These are phyloP conservation scores for Penicillium psychrosexuale DNA, from an alignment of 2,329 filamentous ascomycete genomes.

Conservation along the genomic window DNA sequence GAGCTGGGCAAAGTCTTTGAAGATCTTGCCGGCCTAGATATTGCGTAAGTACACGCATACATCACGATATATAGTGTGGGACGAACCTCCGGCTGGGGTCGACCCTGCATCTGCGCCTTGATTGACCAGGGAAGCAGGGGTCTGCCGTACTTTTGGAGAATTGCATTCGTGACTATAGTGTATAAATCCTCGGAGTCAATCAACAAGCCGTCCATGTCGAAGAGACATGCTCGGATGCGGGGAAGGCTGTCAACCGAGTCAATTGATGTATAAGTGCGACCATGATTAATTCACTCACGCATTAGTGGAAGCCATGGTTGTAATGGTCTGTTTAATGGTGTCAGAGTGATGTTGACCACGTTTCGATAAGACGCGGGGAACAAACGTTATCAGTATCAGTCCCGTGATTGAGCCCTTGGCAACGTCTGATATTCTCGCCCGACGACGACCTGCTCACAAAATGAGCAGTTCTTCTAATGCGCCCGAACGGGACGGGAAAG, in stretches of 20 bases:
- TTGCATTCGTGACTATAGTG: constrained; percentile 75
- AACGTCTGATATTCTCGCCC: constrained; percentile 5
- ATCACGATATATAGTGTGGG: neutral
- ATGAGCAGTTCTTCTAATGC: constrained; percentile 16
- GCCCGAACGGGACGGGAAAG: constrained; percentile 3
- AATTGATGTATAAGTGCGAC: neutral
- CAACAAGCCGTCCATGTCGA: constrained; percentile 97
- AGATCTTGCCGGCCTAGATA: constrained; percentile 56
- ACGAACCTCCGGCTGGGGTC: constrained; percentile 55
- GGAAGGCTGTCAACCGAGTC: constrained; percentile 57
- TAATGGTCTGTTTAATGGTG: neutral
- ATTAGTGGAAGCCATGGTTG: constrained; percentile 12
- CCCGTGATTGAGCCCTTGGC: constrained; percentile 18
- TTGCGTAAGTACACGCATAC: constrained; percentile 1
- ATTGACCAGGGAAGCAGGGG: constrained; percentile 84
- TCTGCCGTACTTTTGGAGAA: constrained; percentile 71
- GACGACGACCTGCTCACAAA: constrained; percentile 16
- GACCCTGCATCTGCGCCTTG: constrained; percentile 80
- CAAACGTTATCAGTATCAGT: constrained; percentile 20
- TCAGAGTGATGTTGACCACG: constrained; percentile 8
- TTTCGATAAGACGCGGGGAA: constrained; percentile 14
- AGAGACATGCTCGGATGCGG: constrained; percentile 83
- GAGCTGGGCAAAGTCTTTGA: constrained; percentile 79
- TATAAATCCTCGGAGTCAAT: constrained; percentile 92
- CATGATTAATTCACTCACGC: neutral